Evolutionary conservation across 1,284 basidiomycete species (phyloP), one percentile per base, ranked within the genome.

Genomic region (Ganoderma boninense): DNA sequence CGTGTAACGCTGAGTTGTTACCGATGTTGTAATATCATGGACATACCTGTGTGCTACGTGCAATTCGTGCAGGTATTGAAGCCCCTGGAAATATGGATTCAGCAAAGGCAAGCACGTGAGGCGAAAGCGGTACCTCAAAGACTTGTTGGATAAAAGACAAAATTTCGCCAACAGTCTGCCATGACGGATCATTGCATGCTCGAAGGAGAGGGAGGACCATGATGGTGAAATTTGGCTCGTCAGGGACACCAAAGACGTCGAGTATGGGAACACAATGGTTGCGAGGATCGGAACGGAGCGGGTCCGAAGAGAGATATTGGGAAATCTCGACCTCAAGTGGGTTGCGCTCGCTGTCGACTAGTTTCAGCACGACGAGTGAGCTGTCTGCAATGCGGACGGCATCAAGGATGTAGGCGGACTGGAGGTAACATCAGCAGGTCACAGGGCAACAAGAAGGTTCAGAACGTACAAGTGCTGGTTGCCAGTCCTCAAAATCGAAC

Each of bases 251-350:
- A 10, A 81, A 66, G 0, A 71, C 59, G 1, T 80, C 79, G 35
- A 80, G 63, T 7, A 82, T 29, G 0, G 77, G 79, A 0, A 76
- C 75, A 26, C 69, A 75, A 52, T 80, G 80, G 44, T 82, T 82
- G 13, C 66, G 63, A 3, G 78, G 70, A 49, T 80, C 71, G 0
- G 69, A 63, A 1, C 32, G 61, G 6, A 77, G 65, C 0, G 65
- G 69, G 20, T 72, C 69, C 2, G 71, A 52, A 26, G 49, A 52
- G 13, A 52, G 49, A 14, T 52, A 69, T 26, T 40, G 42, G 23
- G 43, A 66, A 3, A 81, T 73, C 2, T 65, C 67, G 29, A 73
- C 57, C 60, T 79, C 77, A n/a, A 14, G 49, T 2, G 49, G 49
- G 11, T 52, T 18, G 4, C 43, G 44, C 42, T 44, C 62, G 23